These are phyloP conservation scores for Talaromyces borbonicus DNA, from an alignment of 495 filamentous ascomycete species.

Conservation along the genomic window DNA sequence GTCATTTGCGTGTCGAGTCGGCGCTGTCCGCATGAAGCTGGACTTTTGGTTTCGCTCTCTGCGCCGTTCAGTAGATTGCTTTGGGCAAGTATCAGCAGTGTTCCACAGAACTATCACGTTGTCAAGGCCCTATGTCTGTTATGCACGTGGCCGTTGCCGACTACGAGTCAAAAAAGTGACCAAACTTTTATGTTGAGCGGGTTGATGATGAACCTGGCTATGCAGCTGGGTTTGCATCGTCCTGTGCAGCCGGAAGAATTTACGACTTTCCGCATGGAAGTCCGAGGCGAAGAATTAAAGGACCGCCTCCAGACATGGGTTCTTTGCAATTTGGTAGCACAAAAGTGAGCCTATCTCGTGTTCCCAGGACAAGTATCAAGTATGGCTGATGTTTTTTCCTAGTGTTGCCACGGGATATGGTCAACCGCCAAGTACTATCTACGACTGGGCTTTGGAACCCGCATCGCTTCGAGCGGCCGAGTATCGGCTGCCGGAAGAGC, in stretches of 20 bases:
- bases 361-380: not conserved
- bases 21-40: conserved; percentile 56
- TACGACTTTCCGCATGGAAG: conserved; percentile 67
- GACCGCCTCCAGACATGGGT: conserved; percentile 87
- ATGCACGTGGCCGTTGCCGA: conserved; percentile 87
- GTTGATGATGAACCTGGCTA: conserved; percentile 90
- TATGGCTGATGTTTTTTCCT: conserved; percentile 12
- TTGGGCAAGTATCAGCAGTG: conserved; percentile 71
- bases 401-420: conserved; percentile 86
- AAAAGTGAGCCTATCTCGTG: conserved; percentile 47
- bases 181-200: conserved; percentile 85
- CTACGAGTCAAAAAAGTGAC: conserved; percentile 74
- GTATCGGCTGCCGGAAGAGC: conserved; percentile 55
- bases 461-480: conserved; percentile 52
- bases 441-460: conserved; percentile 74
- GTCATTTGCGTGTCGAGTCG: conserved; percentile 76
- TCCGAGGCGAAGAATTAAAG: conserved; percentile 74
- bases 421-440: conserved; percentile 74
- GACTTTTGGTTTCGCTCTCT: conserved; percentile 59
- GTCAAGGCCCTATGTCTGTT: conserved; percentile 85
- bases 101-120: conserved; percentile 76
- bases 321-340: conserved; percentile 83
- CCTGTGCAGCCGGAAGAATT: conserved; percentile 90
- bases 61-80: conserved; percentile 64
- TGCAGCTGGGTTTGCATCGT: conserved; percentile 81